Evolutionary conservation across 1,284 basidiomycete species (phyloP).

Genomic region (Sphaerobolus stellatus): DNA sequence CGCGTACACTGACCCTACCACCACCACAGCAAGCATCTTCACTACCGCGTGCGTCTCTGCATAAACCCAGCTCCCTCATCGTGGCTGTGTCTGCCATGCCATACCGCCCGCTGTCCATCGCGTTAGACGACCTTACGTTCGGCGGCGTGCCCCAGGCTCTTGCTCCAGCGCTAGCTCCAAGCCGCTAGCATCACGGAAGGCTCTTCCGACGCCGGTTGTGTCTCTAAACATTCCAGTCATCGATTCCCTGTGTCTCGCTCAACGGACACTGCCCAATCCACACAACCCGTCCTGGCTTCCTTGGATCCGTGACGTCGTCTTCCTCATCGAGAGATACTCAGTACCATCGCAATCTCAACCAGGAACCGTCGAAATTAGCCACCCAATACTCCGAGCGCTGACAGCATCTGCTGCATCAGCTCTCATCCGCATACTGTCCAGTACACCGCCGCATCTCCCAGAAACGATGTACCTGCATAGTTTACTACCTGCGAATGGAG

Average conservation of each 20-base stretch:
- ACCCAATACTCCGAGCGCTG: slow-evolving; percentile 61
- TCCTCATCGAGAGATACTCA: slow-evolving; percentile 68
- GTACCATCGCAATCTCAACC: slow-evolving; percentile 29
- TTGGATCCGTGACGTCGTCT: slow-evolving; percentile 80
- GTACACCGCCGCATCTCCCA: slow-evolving; percentile 51
- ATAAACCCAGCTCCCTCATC: too few species aligned
- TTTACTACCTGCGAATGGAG: slow-evolving; percentile 66
- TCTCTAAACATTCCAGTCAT: slow-evolving; percentile 61
- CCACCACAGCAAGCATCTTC: too few species aligned
- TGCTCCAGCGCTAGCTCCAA: too few species aligned
- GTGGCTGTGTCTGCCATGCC: too few species aligned
- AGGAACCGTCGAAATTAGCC: slow-evolving; percentile 43
- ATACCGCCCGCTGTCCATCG: too few species aligned
- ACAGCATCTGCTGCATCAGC: slow-evolving; percentile 53
- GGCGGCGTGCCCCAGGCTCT: too few species aligned
- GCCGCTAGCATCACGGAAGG: too few species aligned
- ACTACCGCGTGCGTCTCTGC: too few species aligned
- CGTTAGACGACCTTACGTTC: too few species aligned
- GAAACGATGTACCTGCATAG: slow-evolving; percentile 79
- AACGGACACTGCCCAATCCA: slow-evolving; percentile 49
- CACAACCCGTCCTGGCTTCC: slow-evolving; percentile 58
- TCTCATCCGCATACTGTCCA: slow-evolving; percentile 53
- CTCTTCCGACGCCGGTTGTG: too few species aligned
- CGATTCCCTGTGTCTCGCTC: slow-evolving; percentile 48
- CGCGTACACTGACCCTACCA: too few species aligned